Conservation (phyloP, 2,329 filamentous ascomycete species). For the Fusarium lyarnte region DNA sequence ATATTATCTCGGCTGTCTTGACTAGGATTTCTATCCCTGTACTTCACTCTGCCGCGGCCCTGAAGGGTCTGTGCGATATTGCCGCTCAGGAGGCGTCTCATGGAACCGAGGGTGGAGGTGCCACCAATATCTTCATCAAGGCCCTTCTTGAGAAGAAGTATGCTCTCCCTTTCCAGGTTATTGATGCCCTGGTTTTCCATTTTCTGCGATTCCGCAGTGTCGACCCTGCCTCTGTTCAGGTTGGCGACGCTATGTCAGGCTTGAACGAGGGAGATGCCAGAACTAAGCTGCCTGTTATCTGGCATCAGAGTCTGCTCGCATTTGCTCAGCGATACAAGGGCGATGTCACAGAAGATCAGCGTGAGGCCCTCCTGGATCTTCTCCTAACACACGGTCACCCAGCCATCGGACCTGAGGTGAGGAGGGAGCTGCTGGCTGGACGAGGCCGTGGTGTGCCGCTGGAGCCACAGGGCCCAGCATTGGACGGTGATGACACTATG, state of each 20-base stretch:
- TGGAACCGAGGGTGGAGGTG: constrained; percentile 85
- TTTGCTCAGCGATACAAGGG: constrained; percentile 96
- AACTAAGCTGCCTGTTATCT: constrained; percentile 85
- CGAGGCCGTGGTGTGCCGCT: constrained; percentile 80
- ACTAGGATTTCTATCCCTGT: constrained; percentile 88
- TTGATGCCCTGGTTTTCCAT: constrained; percentile 95
- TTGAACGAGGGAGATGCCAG: constrained; percentile 59
- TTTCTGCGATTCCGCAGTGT: constrained; percentile 87
- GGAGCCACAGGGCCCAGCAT: constrained; percentile 63
- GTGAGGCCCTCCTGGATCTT: constrained; percentile 89
- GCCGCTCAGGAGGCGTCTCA: constrained; percentile 87
- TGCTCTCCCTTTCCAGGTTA: constrained; percentile 91
- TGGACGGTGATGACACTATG: constrained; percentile 93
- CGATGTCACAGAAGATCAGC: constrained; percentile 94
- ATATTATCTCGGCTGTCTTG: constrained; percentile 89
- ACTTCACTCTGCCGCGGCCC: constrained; percentile 88
- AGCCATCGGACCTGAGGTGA: constrained; percentile 88
- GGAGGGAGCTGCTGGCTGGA: constrained; percentile 87
- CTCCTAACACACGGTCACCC: constrained; percentile 86
- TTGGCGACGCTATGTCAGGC: constrained; percentile 63
- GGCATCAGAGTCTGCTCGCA: constrained; percentile 92
- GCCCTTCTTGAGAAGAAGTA: constrained; percentile 96
- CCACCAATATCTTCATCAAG: constrained; percentile 95
- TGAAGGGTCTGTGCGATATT: constrained; percentile 94
- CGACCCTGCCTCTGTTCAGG: constrained; percentile 66